Evolutionary conservation across 2,329 filamentous ascomycete genomes (phyloP), one percentile per base, ranked within the genome.

Genomic region (Beauveria pseudobassiana): DNA sequence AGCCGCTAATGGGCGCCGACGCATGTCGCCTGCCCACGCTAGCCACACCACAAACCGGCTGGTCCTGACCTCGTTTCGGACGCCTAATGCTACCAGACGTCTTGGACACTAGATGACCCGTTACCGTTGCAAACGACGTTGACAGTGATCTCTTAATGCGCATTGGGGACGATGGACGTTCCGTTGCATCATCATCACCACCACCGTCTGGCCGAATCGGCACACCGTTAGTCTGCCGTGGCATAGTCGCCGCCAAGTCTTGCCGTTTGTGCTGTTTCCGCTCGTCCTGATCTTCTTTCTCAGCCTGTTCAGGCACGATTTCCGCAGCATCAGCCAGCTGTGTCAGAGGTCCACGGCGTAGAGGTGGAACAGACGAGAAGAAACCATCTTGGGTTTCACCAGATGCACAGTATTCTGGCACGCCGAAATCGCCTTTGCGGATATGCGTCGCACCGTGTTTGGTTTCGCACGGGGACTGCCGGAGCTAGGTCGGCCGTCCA

Each of bases 81-180:
- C 80, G 80, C 54, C 83, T 80, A 59, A 86, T 69, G 72, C 84
- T 87, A 60, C 82, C 80, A 9, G 74, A 72, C 5, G 79, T 77
- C 69, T 76, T 81, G 40, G 81, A 74, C 64, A 85, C 81, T 83
- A 84, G 86, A 55, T 75, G 80, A 55, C 75, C 77, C 18, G 84
- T 78, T 1, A 57, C 61, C 6, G 84, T 82, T 63, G 77, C 77
- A 63, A 87, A 83, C 60, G 85, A 82, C 77, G 84, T 81, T 18
- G 85, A 87, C 28, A 83, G 74, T 18, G 85, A 86, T 63, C 81
- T 78, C 59, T 76, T 78, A 14, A 80, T 74, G 56, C 72, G 75
- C 66, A 77, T 80, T 8, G 77, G 74, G 2, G 78, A 76, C 1
- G 58, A 54, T 7, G 77, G 77, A 30, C 72, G 72, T 43, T 78